These are phyloP conservation scores for Crithidia sp. DNA, from an alignment of 208 protist species.

Conservation along the genomic window DNA sequence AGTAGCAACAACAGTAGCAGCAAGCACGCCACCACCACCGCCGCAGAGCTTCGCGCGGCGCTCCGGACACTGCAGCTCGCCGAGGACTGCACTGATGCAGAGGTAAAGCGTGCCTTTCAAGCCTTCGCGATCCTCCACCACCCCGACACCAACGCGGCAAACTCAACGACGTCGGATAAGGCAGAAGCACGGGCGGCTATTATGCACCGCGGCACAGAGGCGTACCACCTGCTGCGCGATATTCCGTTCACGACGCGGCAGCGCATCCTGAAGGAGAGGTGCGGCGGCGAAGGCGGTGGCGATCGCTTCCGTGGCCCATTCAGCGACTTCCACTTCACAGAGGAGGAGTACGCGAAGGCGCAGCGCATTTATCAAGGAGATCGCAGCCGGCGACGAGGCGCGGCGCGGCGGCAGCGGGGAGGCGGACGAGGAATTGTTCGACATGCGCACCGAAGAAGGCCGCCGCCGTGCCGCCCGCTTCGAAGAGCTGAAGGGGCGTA, in stretches of 20 bases:
- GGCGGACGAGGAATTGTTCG: constrained; percentile 30
- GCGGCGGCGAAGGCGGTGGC: not conserved
- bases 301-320: not conserved
- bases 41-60: constrained; percentile 45
- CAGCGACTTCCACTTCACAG: constrained; percentile 35
- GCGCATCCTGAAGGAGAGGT: constrained; percentile 36
- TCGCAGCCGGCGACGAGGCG: constrained; percentile 8
- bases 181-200: too few species aligned
- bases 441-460: constrained; percentile 30
- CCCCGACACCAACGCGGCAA: constrained; percentile 43
- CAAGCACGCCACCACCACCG: constrained; percentile 14
- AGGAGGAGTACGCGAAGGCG: constrained; percentile 49
- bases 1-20: too few species aligned
- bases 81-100: constrained; percentile 53
- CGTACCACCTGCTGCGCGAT: constrained; percentile 63
- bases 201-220: constrained; percentile 49
- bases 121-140: constrained; percentile 58
- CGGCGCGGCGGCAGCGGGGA: not conserved
- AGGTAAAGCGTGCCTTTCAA: constrained; percentile 67
- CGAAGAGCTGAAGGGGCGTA: constrained; percentile 13
- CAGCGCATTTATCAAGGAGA: constrained; percentile 48
- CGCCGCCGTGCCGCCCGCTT: constrained; percentile 18
- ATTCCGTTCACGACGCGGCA: constrained; percentile 41
- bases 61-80: constrained; percentile 46
- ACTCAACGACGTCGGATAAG: not conserved